Base-by-base conservation (phyloP, 768 basidiomycete genomes). In the Pisolithus orientalis region DNA sequence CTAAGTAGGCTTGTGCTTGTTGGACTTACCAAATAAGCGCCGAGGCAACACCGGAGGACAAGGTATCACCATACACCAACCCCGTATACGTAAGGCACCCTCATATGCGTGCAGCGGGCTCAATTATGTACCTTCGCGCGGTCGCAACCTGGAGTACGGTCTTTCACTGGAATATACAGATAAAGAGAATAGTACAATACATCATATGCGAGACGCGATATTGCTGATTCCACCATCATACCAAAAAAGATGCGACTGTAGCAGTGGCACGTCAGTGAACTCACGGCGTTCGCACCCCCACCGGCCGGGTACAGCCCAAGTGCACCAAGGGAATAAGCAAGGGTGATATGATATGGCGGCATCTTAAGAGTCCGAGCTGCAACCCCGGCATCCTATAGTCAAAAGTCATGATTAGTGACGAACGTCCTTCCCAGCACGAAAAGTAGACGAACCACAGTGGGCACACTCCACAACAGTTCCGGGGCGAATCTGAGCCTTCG, bases 391-490 rank as follows among this genome's bases (percentile, higher is more conserved):
- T 11, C 91, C 91, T 94, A 55, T 3, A 49, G 24, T 34, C 14
- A 34, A 11, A 5, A 49, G 16, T 38, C 29, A 54, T 54, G 42
- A 57, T 57, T 44, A 62, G 56, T 29, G 7, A 50, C 43, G 34
- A 38, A 51, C 14, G n/a, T 40, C 16, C 47, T 31, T 34, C 39
- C 45, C 34, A 50, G 16, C 27, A 40, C 24, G 7, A 9, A n/a
- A 52, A 31, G 34, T 24, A 47, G 29, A 81, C 91, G 55, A 61
- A 94, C 95, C 95, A 69, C 95, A 97, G 65, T 97, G 94, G 44
- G 91, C 88, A 70, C 95, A 99, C 68, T 99, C 93, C 1, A 98
- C 94, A 31, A 97, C 75, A 3, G 90, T 94, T 6, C 94, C 95
- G 47, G 80, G 75, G 51, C 91, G 87, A 25, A 99, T 80, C 63